Evolutionary conservation across 192 early-diverging fungal species (phyloP), one percentile per base, ranked within the genome.

Genomic region (Geranomyces variabilis): DNA sequence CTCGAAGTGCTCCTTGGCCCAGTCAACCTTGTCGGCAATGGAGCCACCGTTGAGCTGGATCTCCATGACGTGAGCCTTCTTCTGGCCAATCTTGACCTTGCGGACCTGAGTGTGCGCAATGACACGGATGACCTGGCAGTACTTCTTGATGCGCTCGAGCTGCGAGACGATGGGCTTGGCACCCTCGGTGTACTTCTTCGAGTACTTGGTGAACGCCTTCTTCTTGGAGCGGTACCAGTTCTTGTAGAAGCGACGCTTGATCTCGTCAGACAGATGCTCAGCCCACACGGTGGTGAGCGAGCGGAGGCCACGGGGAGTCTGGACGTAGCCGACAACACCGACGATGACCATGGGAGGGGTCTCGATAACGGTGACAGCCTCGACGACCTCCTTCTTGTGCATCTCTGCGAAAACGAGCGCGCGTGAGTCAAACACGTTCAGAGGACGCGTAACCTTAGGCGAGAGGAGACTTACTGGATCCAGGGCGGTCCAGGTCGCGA

Each of bases 191-290:
- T 96, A 93, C 88, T 98, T 98, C 88, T 93, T 90, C 79, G 94
- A 90, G 87, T 98, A 98, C 88, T 96, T 96, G 88, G 96, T 99
- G 90, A 95, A 99, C 36, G 96, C 97, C 93, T 99, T 99, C 87
- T 96, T 96, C 93, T 99, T 99, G 79, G 95, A 96, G 81, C 92
- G 89, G 91, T 99, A 99, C 94, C 95, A 99, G 93, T 96, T 99
- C 92, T 97, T 96, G 94, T 99, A 99, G 93, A 99, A 98, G 83
- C 97, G 92, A 79, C 97, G 94, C 89, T 91, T 95, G 67, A 98
- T 82, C 82, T 98, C 97, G 73, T 99, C 96, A 67, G 88, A 90
- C 57, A 99, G 86, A 83, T 99, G 96, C 87, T 99, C 93, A 58
- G 97, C 96, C 97, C 97, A 99, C 82, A 99, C 95, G 83, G 95